Percentiles rank a stretch among this genome's conserved stretches.
Evolutionary conservation across 306 rosid species (phyloP).

Genomic region (Prunus mongolica): DNA sequence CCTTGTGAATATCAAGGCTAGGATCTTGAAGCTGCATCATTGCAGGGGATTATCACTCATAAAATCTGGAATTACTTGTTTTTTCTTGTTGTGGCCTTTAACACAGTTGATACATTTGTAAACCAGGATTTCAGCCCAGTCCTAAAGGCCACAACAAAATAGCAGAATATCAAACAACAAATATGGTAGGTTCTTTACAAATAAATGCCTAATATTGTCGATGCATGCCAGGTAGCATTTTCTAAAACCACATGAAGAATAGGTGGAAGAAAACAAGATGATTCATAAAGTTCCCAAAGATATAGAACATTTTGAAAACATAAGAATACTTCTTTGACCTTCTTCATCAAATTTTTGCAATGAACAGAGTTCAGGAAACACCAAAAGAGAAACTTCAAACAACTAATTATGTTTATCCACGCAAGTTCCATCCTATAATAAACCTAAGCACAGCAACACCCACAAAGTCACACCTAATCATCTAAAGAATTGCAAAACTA

Average conservation of each 20-base stretch:
- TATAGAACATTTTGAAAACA: neutral
- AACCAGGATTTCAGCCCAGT: neutral
- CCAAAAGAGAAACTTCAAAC: neutral
- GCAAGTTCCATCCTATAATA: neutral
- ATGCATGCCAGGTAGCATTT: too few species aligned
- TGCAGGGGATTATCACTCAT: constrained; percentile 9
- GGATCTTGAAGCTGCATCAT: constrained; percentile 83
- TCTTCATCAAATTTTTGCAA: neutral
- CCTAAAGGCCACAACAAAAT: neutral
- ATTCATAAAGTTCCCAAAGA: too few species aligned
- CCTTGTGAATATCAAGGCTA: constrained; percentile 72
- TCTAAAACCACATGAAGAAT: too few species aligned
- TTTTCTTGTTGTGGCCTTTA: neutral
- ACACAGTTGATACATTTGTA: neutral
- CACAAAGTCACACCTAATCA: neutral
- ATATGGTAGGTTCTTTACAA: too few species aligned
- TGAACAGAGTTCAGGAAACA: neutral
- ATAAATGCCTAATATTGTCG: too few species aligned
- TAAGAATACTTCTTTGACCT: neutral
- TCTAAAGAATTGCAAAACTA: neutral
- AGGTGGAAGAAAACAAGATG: too few species aligned
- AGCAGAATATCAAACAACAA: neutral
- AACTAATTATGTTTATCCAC: neutral
- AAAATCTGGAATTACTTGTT: neutral
- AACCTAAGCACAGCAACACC: neutral